Evolutionary conservation across 352 stramenopile genomes (phyloP), one percentile per base, ranked within the genome.

Genomic region (Phytophthora pisi): DNA sequence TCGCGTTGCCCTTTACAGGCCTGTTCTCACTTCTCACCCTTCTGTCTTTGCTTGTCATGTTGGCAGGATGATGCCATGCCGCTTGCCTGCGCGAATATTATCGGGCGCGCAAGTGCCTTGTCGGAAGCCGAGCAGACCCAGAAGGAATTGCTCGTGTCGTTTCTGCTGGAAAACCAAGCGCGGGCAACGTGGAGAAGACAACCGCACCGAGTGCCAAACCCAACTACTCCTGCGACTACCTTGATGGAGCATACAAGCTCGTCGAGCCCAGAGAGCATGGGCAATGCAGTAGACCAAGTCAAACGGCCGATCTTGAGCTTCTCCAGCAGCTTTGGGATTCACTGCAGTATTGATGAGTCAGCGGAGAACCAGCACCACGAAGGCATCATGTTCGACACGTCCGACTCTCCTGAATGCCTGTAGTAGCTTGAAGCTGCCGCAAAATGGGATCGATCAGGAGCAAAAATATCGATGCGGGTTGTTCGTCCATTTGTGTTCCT

Each of bases 11-110:
- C 34, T 31, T 16, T 42, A 40, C 31, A 42, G 34, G 0, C 34
- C n/a, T 49, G 42, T 23, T 49, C 5, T 23, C 16, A 18, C 16
- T 49, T 13, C 16, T 11, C 15, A 10, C 10, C 11, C 16, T n/a
- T 5, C 38, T 15, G 10, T 3, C n/a, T 49, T 10, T 28, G n/a
- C 6, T 16, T 6, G 16, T 13, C 16, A 26, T 51, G 16, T 13
- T 56, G 10, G 10, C 34, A 93, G 85, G 66, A 91, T 51, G 85
- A 93, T 56, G 66, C 78, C 13, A 91, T 93, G 83, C 83, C 85
- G 23, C 70, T 93, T 20, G 57, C 56, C 13, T 90, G 82, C 49
- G 83, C 78, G 0, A 77, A 83, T 45, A 80, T 46, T 50, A 46
- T 57, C 55, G 69, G 49, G 2, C 26, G 40, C 30, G 54, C n/a